Evolutionary conservation across 2,329 filamentous ascomycete species (phyloP), one percentile per base, ranked within the genome.

Genomic region (Pezizomycotina sp.): DNA sequence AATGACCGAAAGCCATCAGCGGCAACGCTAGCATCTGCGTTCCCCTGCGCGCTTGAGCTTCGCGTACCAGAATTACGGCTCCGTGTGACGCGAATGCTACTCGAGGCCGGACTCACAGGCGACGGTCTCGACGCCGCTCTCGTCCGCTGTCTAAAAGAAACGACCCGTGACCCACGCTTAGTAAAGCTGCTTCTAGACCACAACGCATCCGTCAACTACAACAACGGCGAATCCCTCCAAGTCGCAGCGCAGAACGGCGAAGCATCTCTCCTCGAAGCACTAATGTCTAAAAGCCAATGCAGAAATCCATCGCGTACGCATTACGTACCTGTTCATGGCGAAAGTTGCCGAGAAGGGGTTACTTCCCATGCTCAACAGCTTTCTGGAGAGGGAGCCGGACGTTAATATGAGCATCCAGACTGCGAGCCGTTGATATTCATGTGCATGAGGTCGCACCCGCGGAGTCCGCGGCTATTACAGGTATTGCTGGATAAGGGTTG

Each of bases 91-190:
- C 29, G 26, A 5, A 36, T 36, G 34, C 7, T 36, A 24, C 26
- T 36, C 4, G 34, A 36, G n/a, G 34, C 34, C 6, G 34, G 34
- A 24, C 26, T 27, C 26, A 36, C 24, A 16, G 34, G 34, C 2
- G 31, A 30, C n/a, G 34, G 29, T 18, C 20, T 36, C 10, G 34
- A 36, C 26, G 34, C 29, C 4, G 34, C 34, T 19, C 34, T 36
- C 26, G 34, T 30, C 20, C 19, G 8, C 7, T 36, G 26, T 6
- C 26, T 27, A 9, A 36, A 29, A 4, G 31, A 19, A 16, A 27
- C 26, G 16, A 36, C 29, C 23, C 26, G 31, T 30, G 34, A 27
- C 26, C 26, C 34, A 24, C 29, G 34, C 18, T 28, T 36, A 19
- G 31, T 27, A 24, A 29, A 26, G 7, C 26, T 15, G 14, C 29